These are phyloP conservation scores for Hura crepitans DNA, from an alignment of 441 rosid species.

Conservation along the genomic window DNA sequence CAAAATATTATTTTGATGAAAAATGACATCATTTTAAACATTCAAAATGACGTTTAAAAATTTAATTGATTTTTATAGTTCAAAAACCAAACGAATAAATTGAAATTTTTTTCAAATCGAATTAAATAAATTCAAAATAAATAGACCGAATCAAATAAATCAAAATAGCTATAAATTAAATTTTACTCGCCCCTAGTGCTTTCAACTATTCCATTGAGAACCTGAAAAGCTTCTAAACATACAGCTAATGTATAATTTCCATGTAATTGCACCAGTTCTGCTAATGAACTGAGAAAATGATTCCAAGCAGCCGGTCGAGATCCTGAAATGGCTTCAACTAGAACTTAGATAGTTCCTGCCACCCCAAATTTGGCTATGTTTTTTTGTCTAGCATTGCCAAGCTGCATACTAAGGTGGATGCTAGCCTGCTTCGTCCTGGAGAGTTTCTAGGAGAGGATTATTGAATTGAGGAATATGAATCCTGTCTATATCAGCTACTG, in stretches of 20 bases:
- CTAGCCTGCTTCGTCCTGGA: conserved; percentile 32
- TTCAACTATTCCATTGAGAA: conserved; percentile 31
- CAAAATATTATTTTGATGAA: too few relatives aligned
- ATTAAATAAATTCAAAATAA: conserved; percentile 41
- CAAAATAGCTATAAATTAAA: too few relatives aligned
- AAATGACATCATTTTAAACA: too few relatives aligned
- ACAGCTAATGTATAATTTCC: conserved; percentile 60
- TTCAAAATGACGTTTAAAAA: too few relatives aligned
- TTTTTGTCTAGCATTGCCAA: conserved; percentile 58
- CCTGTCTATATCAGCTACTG: conserved; percentile 46
- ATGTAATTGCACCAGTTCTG: conserved; percentile 59
- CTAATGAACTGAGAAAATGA: conserved; percentile 47
- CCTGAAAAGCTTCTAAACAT: conserved; percentile 38
- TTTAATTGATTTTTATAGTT: too few relatives aligned
- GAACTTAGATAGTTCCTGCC: conserved; percentile 43
- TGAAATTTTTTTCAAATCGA: too few relatives aligned
- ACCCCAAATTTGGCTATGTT: conserved; percentile 68
- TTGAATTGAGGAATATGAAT: conserved; percentile 41
- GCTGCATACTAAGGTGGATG: conserved; percentile 53
- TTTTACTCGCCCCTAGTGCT: conserved; percentile 25
- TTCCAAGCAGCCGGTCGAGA: conserved; percentile 27
- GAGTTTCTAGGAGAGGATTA: conserved; percentile 33
- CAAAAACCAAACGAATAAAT: too few relatives aligned
- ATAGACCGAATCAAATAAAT: conserved; percentile 39
- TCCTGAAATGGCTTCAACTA: conserved; percentile 33